A percentile compares a stretch with the other conserved stretches of the same genome.
phyloP scores from a whole-genome alignment of 192 early-diverging fungal species.

The Dissophora globulifera region DNA sequence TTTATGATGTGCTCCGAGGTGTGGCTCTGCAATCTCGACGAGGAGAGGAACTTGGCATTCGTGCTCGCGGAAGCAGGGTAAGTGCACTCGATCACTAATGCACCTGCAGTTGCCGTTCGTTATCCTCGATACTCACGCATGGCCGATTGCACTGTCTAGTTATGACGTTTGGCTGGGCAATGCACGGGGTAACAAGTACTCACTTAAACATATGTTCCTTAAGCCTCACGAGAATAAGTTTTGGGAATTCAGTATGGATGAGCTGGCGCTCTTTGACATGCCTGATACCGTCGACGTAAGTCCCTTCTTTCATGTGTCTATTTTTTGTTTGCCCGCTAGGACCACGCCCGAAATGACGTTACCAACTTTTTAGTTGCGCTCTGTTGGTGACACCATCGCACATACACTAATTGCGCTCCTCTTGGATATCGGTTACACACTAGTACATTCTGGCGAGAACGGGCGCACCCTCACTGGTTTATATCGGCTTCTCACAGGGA shows the following conservation, averaged over 20 bases:
- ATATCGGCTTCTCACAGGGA: constrained; percentile 98
- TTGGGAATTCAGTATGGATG: constrained; percentile 97
- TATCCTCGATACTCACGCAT: too few relatives aligned
- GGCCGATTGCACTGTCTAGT: constrained; percentile 12
- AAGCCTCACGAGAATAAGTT: constrained; percentile 75
- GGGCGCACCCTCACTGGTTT: constrained; percentile 81
- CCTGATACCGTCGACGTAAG: constrained; percentile 84
- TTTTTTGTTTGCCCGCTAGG: too few relatives aligned
- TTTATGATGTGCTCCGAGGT: constrained; percentile 94
- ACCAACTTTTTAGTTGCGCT: too few relatives aligned
- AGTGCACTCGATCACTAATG: too few relatives aligned
- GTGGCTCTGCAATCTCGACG: constrained; percentile 88
- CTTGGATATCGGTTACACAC: background rate
- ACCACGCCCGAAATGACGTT: too few relatives aligned
- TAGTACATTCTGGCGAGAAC: constrained; percentile 88
- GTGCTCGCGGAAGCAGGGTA: constrained; percentile 84
- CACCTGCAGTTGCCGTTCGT: too few relatives aligned
- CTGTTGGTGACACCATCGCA: too few relatives aligned
- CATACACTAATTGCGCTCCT: too few relatives aligned
- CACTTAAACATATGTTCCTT: constrained; percentile 80
- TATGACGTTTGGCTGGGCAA: constrained; percentile 99
- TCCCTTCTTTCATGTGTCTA: background rate
- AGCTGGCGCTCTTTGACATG: constrained; percentile 87
- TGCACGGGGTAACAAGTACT: constrained; percentile 94
- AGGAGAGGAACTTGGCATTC: constrained; percentile 80